Percentiles rank a stretch among this genome's conserved stretches.
Conservation (phyloP, 208 protist species). For the Crithidia fasciculata region DNA sequence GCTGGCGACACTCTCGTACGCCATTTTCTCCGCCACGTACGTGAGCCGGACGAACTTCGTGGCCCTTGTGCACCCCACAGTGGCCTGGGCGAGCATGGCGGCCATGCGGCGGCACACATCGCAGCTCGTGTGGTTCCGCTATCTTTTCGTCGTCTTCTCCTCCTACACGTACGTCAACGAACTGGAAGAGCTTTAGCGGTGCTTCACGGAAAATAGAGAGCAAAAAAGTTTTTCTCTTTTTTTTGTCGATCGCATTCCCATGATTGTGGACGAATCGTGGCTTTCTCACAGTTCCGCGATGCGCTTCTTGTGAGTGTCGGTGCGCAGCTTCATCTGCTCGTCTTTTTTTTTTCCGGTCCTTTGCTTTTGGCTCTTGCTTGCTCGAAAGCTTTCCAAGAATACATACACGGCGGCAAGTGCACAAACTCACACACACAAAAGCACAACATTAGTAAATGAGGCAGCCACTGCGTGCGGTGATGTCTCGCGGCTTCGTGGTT, state of each 20-base stretch:
- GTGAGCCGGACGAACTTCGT: constrained; percentile 44
- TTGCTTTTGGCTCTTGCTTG: too few relatives aligned
- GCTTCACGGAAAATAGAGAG: not conserved
- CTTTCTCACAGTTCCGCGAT: not conserved
- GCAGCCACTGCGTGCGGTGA: too few relatives aligned
- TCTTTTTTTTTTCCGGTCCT: not conserved
- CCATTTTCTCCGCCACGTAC: constrained; percentile 21
- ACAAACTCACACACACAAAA: not conserved
- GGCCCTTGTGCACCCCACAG: constrained; percentile 57
- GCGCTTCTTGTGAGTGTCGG: not conserved
- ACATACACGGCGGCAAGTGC: not conserved
- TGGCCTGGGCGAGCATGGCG: constrained; percentile 51
- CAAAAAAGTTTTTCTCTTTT: not conserved
- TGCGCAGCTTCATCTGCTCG: not conserved
- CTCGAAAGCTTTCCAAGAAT: not conserved
- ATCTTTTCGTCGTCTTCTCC: constrained; percentile 95
- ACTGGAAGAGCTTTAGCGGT: constrained; percentile 34
- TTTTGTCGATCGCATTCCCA: too few relatives aligned
- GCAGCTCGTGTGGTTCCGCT: constrained; percentile 97
- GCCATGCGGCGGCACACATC: constrained; percentile 91
- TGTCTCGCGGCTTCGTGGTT: too few relatives aligned
- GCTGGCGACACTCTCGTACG: constrained; percentile 39
- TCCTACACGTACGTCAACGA: constrained; percentile 96
- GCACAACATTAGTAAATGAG: not conserved
- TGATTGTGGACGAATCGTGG: not conserved